Evolutionary conservation across 371 early-diverging fungal species (phyloP), one percentile per base, ranked within the genome.

Genomic region (Syncephalastrum monosporum): DNA sequence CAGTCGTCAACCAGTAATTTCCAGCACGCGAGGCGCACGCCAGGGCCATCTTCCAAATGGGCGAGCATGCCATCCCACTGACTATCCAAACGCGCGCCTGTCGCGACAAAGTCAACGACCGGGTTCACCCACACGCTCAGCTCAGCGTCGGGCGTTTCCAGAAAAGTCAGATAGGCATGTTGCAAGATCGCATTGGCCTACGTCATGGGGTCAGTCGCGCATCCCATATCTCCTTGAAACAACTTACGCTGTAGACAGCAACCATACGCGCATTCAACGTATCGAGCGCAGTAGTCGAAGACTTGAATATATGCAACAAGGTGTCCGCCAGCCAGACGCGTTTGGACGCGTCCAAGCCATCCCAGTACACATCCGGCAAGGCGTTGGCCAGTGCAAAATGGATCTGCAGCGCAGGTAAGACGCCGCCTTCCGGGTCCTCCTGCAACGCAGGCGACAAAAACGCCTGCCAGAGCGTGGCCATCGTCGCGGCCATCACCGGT

Each of bases 1-100:
- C 84, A 84, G 55, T 84, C 82, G 52, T 81, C 81, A 0, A 73
- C 65, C 6, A 82, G 56, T 17, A 81, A 59, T 53, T 84, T 81
- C 79, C 81, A 84, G 38, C 73, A 75, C 2, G 80, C 84, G 42
- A 82, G 63, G 41, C 72, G 61, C 7, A 74, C 69, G 5, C 47
- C 53, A n/a, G 68, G 21, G 8, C 54, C 61, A 5, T 62, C 51
- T 1, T 66, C 59, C 1, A 72, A 44, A 42, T 65, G 65, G 16
- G 79, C 25, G 2, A 68, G 25, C 29, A 55, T 60, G n/a, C 84
- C 84, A 51, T 72, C 67, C 84, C 84, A 83, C 21, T 38, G 15
- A 10, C 62, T 17, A 4, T 41, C 23, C 13, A 38, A n/a, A 19
- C 52, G 46, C 50, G 62, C 58, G 1, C 50, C 52, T 1, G 52